Conservation (phyloP, 2,329 filamentous ascomycete species). For the Alternaria brassicicola region DNA sequence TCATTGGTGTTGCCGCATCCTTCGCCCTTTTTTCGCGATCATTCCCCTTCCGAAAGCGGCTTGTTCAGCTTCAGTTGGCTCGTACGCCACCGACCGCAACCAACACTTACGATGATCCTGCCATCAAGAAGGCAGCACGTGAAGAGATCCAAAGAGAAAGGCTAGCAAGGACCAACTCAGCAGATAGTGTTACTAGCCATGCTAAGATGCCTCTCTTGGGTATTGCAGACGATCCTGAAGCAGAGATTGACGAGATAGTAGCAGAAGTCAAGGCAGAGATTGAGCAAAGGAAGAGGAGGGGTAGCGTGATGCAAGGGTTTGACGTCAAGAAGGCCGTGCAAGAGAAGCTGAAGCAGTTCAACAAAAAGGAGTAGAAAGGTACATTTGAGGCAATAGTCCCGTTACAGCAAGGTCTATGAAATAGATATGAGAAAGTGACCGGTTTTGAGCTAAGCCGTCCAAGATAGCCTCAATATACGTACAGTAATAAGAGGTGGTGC, state of each 20-base stretch:
- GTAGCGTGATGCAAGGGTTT: slow-evolving; percentile 45
- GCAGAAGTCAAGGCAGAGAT: slow-evolving; percentile 76
- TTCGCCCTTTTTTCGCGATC: slow-evolving; percentile 82
- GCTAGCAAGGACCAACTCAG: slow-evolving; percentile 59
- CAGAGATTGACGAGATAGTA: slow-evolving; percentile 78
- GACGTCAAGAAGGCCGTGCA: slow-evolving; percentile 47
- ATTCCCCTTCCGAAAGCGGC: slow-evolving; percentile 62
- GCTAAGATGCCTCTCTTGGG: slow-evolving; percentile 71
- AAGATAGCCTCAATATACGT: slow-evolving; percentile 1
- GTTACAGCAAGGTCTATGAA: not conserved
- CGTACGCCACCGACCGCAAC: slow-evolving; percentile 29
- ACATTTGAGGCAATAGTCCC: not conserved
- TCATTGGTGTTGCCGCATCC: slow-evolving; percentile 68
- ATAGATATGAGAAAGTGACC: not conserved
- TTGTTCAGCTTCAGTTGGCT: slow-evolving; percentile 44
- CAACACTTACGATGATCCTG: slow-evolving; percentile 29
- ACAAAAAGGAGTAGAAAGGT: slow-evolving; percentile 23
- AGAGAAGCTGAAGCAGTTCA: slow-evolving; percentile 45
- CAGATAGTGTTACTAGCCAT: slow-evolving; percentile 56
- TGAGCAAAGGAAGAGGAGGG: slow-evolving; percentile 61
- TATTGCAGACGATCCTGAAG: slow-evolving; percentile 75
- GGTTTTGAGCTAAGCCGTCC: not conserved
- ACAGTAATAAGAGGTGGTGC: not conserved
- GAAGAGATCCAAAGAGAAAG: slow-evolving; percentile 44
- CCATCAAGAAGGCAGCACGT: slow-evolving; percentile 40